Evolutionary conservation across 106 monocot species (phyloP), one percentile per base, ranked within the genome.

Genomic region (Iris macrosiphon): DNA sequence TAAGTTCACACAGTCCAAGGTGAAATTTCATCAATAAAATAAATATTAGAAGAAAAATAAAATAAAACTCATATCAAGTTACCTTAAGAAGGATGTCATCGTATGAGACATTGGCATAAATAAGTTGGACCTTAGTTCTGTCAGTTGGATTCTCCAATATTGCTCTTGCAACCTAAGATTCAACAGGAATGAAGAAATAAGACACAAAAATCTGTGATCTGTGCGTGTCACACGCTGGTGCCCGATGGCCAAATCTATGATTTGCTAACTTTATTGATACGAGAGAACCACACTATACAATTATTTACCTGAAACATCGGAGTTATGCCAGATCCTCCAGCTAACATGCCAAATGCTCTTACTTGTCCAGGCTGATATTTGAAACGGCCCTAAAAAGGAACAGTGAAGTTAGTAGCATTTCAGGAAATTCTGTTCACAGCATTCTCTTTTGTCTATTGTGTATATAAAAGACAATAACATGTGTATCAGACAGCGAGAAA

Each of bases 251-350:
- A n/a, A n/a, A n/a, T n/a, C n/a, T n/a, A n/a, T n/a, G n/a, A n/a
- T n/a, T n/a, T n/a, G n/a, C n/a, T n/a, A n/a, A n/a, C 0, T 39
- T 41, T 2, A 34, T n/a, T n/a, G n/a, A n/a, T n/a, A n/a, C n/a
- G n/a, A n/a, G n/a, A n/a, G n/a, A n/a, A n/a, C n/a, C n/a, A n/a
- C n/a, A 21, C 18, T 35, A 55, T 34, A 37, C 31, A 25, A 23
- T 37, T 37, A 67, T 31, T 73, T 68, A 95, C 95, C 64, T 96
- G 96, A 66, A 90, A 96, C 96, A 96, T 96, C 47, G 89, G 89
- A 25, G 96, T 96, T 20, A 96, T 90, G 59, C 96, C 96, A 49
- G 96, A 96, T 60, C 96, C 96, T 53, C 96, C 96, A 64, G 96
- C 89, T 57, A 90, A 35, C 96, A 96, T 96, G 53, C 96, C 96